A percentile compares a stretch with the other conserved stretches of the same genome.
These are phyloP conservation scores for Mentha longifolia DNA, from an alignment of 257 asterid genomes.

Conservation along the genomic window DNA sequence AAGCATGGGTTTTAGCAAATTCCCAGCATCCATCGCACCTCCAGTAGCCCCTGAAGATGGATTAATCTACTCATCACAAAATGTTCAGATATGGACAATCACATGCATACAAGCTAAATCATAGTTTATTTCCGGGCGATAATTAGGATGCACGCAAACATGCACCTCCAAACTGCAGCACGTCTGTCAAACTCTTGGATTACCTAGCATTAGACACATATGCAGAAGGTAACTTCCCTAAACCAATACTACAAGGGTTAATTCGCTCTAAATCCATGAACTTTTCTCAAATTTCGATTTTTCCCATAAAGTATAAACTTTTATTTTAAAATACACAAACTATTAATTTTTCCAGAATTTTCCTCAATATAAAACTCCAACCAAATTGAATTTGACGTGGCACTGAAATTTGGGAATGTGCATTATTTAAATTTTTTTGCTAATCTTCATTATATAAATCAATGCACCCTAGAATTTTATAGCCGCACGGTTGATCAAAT, in stretches of 20 bases:
- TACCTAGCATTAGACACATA: neutral
- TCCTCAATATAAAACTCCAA: too few species aligned
- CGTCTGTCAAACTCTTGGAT: neutral
- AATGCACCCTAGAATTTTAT: too few species aligned
- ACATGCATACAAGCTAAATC: constrained; percentile 3
- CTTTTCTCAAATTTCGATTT: too few species aligned
- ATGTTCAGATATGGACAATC: neutral
- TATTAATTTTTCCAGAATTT: too few species aligned
- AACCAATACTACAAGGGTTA: neutral
- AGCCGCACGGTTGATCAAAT: too few species aligned
- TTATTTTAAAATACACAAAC: too few species aligned
- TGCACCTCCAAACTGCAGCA: constrained; percentile 23
- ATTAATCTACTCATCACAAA: constrained; percentile 15
- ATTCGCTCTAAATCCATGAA: too few species aligned
- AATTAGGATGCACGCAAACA: neutral
- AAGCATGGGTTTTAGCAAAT: constrained; percentile 92
- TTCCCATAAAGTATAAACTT: too few species aligned
- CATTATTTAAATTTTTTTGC: too few species aligned
- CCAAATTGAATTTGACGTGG: too few species aligned
- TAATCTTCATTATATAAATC: too few species aligned
- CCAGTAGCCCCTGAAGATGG: constrained; percentile 72
- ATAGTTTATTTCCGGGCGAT: neutral
- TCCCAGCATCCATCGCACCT: constrained; percentile 94
- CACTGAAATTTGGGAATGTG: too few species aligned
- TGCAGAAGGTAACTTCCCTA: neutral